These are phyloP conservation scores for Gautieria morchelliformis DNA, from an alignment of 768 basidiomycete species.

Conservation along the genomic window DNA sequence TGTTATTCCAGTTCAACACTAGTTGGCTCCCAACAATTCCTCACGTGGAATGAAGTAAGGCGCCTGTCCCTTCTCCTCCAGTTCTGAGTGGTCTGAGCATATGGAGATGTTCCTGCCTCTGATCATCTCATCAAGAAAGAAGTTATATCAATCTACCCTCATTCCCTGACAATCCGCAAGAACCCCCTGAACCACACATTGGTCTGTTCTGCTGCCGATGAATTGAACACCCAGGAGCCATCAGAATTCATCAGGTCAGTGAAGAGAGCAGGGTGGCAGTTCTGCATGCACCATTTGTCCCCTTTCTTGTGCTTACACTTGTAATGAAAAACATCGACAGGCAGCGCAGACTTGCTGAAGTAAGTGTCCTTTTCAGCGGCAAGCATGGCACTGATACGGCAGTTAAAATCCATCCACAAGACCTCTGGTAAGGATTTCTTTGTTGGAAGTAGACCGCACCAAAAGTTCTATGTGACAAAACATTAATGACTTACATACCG, in stretches of 20 bases:
- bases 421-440: not conserved
- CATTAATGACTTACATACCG: not conserved
- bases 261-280: slow-evolving; percentile 10
- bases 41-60: not conserved
- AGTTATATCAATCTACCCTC: slow-evolving; percentile 16
- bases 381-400: slow-evolving; percentile 1
- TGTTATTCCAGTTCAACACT: no score
- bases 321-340: no score
- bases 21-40: not conserved
- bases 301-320: slow-evolving; percentile 8
- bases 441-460: not conserved
- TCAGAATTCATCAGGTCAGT: slow-evolving; percentile 7
- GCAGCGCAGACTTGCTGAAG: not conserved
- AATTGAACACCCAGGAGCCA: slow-evolving; percentile 13
- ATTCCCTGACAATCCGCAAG: slow-evolving; percentile 26
- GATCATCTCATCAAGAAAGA: no score
- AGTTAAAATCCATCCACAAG: not conserved
- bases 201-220: slow-evolving; percentile 13
- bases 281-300: slow-evolving; percentile 7
- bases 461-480: not conserved
- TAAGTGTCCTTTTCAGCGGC: slow-evolving; percentile 1
- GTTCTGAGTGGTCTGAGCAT: slow-evolving; percentile 7
- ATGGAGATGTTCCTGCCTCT: slow-evolving; percentile 24
- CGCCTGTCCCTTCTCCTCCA: not conserved
- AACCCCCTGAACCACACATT: slow-evolving; percentile 13